Conservation (phyloP, 2,329 filamentous ascomycete species). For the Purpureocillium lavendulum region DNA sequence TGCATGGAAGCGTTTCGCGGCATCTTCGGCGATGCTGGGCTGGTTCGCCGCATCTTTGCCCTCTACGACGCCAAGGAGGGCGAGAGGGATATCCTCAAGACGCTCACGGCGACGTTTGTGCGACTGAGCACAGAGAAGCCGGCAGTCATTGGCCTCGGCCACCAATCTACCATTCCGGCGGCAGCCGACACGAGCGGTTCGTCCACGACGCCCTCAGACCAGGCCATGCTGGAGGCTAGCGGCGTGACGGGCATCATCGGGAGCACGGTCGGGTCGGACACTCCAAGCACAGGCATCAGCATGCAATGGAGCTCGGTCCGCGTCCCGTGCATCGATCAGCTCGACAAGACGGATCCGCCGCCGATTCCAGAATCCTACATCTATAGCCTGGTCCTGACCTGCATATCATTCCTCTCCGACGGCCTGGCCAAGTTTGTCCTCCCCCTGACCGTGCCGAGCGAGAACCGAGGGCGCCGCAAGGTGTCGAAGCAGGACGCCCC, state of each 20-base stretch:
- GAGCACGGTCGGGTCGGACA: slow-evolving; percentile 57
- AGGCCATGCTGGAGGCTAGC: slow-evolving; percentile 81
- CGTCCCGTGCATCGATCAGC: slow-evolving; percentile 83
- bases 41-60: slow-evolving; percentile 72
- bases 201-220: slow-evolving; percentile 58
- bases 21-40: slow-evolving; percentile 71
- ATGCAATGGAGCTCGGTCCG: slow-evolving; percentile 84
- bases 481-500: slow-evolving; percentile 33
- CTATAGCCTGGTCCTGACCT: slow-evolving; percentile 81
- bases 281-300: slow-evolving; percentile 71
- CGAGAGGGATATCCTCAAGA: slow-evolving; percentile 68
- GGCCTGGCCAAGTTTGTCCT: slow-evolving; percentile 89
- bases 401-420: slow-evolving; percentile 84
- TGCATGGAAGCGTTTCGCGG: slow-evolving; percentile 88
- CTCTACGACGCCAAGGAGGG: slow-evolving; percentile 68
- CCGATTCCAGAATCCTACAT: slow-evolving; percentile 84
- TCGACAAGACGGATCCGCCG: slow-evolving; percentile 86
- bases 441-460: slow-evolving; percentile 77
- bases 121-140: slow-evolving; percentile 88
- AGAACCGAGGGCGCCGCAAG: slow-evolving; percentile 47
- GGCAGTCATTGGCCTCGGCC: slow-evolving; percentile 75
- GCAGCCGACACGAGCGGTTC: slow-evolving; percentile 45
- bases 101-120: slow-evolving; percentile 83
- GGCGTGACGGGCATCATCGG: slow-evolving; percentile 84
- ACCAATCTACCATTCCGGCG: slow-evolving; percentile 77